A percentile compares a stretch with the other conserved stretches of the same genome.
These are phyloP conservation scores for Sclerotiophoma versabilis DNA, from an alignment of 2,329 filamentous ascomycete species.

Conservation along the genomic window DNA sequence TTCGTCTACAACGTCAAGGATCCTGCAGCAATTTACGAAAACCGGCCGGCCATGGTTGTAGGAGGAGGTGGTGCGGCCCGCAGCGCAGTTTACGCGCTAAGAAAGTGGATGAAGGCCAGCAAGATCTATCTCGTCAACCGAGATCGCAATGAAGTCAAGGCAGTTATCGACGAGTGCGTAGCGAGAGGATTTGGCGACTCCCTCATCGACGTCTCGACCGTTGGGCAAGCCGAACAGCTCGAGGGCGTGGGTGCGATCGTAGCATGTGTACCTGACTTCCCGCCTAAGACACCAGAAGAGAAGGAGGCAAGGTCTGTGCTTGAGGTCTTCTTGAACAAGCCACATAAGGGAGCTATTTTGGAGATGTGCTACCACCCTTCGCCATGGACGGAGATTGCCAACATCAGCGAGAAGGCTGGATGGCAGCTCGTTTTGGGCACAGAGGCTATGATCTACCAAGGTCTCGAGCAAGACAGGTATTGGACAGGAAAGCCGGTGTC, in stretches of 20 bases:
- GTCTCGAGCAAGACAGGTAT: slow-evolving; percentile 67
- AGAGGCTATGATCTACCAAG: slow-evolving; percentile 79
- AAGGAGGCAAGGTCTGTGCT: slow-evolving; percentile 63
- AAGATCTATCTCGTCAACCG: slow-evolving; percentile 80
- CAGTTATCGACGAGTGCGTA: slow-evolving; percentile 70
- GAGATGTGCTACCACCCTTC: slow-evolving; percentile 85
- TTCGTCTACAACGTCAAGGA: slow-evolving; percentile 60
- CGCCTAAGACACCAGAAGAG: slow-evolving; percentile 70
- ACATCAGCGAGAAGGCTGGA: slow-evolving; percentile 64
- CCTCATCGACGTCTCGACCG: slow-evolving; percentile 67
- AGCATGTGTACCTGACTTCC: slow-evolving; percentile 76
- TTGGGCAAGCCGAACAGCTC: slow-evolving; percentile 64
- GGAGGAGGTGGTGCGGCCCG: slow-evolving; percentile 80
- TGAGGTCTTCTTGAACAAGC: slow-evolving; percentile 57
- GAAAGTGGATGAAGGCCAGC: slow-evolving; percentile 71
- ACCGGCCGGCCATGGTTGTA: slow-evolving; percentile 73
- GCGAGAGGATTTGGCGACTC: slow-evolving; percentile 65
- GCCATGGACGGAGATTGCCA: slow-evolving; percentile 68
- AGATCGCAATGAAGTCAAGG: slow-evolving; percentile 69
- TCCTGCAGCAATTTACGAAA: slow-evolving; percentile 60
- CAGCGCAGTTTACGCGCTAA: slow-evolving; percentile 77
- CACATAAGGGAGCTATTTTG: slow-evolving; percentile 70
- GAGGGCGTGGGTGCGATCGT: slow-evolving; percentile 71
- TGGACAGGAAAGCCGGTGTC: slow-evolving; percentile 70
- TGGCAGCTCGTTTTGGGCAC: slow-evolving; percentile 80